Evolutionary conservation across 2,329 filamentous ascomycete species (phyloP), one percentile per base, ranked within the genome.

Genomic region (Knoxdaviesia capensis): DNA sequence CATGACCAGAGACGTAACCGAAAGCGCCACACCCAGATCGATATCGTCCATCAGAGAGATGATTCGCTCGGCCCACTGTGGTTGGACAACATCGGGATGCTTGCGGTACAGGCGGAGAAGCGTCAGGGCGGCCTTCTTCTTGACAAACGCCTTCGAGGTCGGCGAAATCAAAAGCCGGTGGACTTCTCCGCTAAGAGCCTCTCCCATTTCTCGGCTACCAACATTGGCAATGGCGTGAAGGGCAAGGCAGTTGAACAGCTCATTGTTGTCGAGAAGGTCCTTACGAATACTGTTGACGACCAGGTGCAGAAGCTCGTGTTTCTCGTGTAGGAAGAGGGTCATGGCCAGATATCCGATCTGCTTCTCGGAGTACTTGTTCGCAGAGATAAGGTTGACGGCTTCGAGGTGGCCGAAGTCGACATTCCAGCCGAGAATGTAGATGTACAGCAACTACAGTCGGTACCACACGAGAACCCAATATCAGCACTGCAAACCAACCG

Each of bases 231-330:
- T 96, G 10, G 90, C 92, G 63, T 98, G 92, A 47, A 98, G 64
- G 9, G 90, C 90, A 53, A 98, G 64, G 54, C 90, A 98, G 61
- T 98, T 98, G 66, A 93, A 93, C 46, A 98, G 69, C 63, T 98
- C 90, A 61, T 96, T 94, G 57, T 93, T 76, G 58, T 96, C 88
- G 51, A 90, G 65, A 42, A 98, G 62, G 54, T 98, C 90, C 59
- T 98, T 98, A 46, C 90, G 74, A 64, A 98, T 96, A 56, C 88
- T 96, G 65, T 98, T 98, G 53, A 98, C 87, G 32, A 98, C 90
- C 50, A 98, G 63, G 59, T 96, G 90, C 48, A 98, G 65, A 48
- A 98, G 70, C 60, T 98, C 90, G 63, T 98, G 90, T 59, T 93
- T 77, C 62, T 98, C 90, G 60, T 98, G 90, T 36, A 98, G 68